Evolutionary conservation across 2,329 filamentous ascomycete genomes (phyloP), one percentile per base, ranked within the genome.

Genomic region (Cryphonectria radicalis): DNA sequence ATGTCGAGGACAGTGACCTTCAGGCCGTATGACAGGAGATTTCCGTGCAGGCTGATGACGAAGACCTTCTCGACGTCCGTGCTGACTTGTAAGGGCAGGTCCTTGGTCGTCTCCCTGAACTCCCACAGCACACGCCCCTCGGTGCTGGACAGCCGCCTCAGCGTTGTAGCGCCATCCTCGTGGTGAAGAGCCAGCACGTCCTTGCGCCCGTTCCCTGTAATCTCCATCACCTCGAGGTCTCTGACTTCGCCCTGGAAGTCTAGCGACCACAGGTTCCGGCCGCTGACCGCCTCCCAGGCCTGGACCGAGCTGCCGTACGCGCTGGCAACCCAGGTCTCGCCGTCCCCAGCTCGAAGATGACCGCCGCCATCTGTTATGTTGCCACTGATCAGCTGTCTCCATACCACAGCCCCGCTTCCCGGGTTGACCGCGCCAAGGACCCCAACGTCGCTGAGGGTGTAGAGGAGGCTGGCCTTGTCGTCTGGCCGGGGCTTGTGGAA

Each of bases 371-470:
- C 80, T 62, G 84, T 85, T 46, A 82, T 76, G 64, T 85, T 84
- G 43, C 84, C 83, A n/a, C 87, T 82, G 63, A 97, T 81, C 68
- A 89, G 83, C 78, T 98, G 95, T 69, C 96, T 89, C 96, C 96
- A 99, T 1, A 98, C 88, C 22, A 98, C 79, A 2, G 89, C 87
- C 25, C 96, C 95, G 78, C 92, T 95, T 78, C 91, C 92, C 1
- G 96, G 96, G 77, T 98, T 97, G 63, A 98, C 87, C 1, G 95
- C 95, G 65, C 93, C 96, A 25, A 99, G 82, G 2, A 98, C 88
- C 53, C 91, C 90, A 65, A 94, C 87, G 71, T 98, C 93, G 74
- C 93, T 97, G 62, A 98, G 84, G 0, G 96, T 97, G 81, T 98
- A 99, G 67, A 99, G 87, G 53, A 99, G 87, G 68, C 93, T 95